Conservation (phyloP, 352 stramenopile genomes). For the Globisporangium heterothallicum region DNA sequence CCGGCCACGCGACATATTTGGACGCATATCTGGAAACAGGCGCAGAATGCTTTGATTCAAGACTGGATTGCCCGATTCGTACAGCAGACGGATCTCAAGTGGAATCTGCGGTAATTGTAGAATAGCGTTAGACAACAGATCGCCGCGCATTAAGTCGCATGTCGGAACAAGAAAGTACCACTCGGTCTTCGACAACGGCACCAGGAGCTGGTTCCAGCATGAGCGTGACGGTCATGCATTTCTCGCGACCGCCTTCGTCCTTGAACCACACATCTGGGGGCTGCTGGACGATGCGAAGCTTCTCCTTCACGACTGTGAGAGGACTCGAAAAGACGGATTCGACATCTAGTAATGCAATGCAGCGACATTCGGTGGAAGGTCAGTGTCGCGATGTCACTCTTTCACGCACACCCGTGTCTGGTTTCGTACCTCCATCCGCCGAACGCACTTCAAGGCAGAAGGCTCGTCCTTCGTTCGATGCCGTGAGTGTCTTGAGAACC, state of each 20-base stretch:
- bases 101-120: too few relatives aligned
- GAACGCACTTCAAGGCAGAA: constrained; percentile 68
- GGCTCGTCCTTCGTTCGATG: constrained; percentile 48
- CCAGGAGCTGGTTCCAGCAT: constrained; percentile 72
- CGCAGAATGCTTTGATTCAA: constrained; percentile 90
- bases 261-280: constrained; percentile 94
- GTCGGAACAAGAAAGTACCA: constrained; percentile 28
- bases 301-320: constrained; percentile 71
- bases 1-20: constrained; percentile 82
- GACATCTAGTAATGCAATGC: too few relatives aligned
- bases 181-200: constrained; percentile 62
- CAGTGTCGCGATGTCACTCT: too few relatives aligned
- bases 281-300: constrained; percentile 69
- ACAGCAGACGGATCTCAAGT: constrained; percentile 66
- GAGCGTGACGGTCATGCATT: constrained; percentile 90
- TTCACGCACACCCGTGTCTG: not conserved
- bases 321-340: constrained; percentile 63
- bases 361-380: too few relatives aligned
- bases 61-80: constrained; percentile 82
- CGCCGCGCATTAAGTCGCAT: too few relatives aligned
- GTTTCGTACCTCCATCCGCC: constrained; percentile 19
- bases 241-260: constrained; percentile 93
- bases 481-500: constrained; percentile 43
- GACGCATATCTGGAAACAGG: constrained; percentile 78
- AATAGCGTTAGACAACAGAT: too few relatives aligned